phyloP scores from a whole-genome alignment of 2,329 filamentous ascomycete species.

The Hawksworthiomyces lignivorus region DNA sequence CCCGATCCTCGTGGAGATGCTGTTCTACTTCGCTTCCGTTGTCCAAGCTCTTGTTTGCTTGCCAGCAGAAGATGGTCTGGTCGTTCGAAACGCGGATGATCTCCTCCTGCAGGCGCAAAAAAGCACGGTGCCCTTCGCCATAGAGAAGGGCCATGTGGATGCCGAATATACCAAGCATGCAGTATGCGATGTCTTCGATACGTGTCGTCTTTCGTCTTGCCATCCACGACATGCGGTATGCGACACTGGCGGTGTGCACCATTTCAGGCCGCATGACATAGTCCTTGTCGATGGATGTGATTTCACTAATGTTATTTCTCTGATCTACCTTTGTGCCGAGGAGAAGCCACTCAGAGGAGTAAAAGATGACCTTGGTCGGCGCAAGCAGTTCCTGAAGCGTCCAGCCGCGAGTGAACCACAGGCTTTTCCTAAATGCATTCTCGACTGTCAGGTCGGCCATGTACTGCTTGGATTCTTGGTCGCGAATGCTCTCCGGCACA shows the following conservation, averaged over 20 bases:
- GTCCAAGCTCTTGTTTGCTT: neutral
- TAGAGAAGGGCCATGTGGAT: constrained; percentile 24
- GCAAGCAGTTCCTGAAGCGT: constrained; percentile 19
- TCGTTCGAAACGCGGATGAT: constrained; percentile 21
- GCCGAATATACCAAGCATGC: constrained; percentile 21
- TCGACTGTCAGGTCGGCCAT: neutral
- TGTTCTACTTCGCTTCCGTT: too few species aligned
- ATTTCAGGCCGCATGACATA: constrained; percentile 1
- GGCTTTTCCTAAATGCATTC: neutral
- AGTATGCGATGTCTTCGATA: constrained; percentile 21
- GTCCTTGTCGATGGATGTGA: constrained; percentile 22
- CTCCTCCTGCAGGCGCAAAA: constrained; percentile 20
- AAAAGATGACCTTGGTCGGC: constrained; percentile 16
- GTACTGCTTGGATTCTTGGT: neutral
- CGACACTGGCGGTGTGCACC: constrained; percentile 11
- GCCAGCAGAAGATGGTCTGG: constrained; percentile 24
- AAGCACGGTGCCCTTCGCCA: constrained; percentile 20
- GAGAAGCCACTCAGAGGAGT: constrained; percentile 14
- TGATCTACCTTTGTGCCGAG: constrained; percentile 18
- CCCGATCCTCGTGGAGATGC: neutral
- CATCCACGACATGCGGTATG: constrained; percentile 21
- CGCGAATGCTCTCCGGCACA: neutral
- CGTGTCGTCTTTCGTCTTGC: constrained; percentile 16
- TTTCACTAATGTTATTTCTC: constrained; percentile 17
- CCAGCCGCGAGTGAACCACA: constrained; percentile 18